Evolutionary conservation across 106 monocot species (phyloP).

Genomic region (Hemerocallis citrina): DNA sequence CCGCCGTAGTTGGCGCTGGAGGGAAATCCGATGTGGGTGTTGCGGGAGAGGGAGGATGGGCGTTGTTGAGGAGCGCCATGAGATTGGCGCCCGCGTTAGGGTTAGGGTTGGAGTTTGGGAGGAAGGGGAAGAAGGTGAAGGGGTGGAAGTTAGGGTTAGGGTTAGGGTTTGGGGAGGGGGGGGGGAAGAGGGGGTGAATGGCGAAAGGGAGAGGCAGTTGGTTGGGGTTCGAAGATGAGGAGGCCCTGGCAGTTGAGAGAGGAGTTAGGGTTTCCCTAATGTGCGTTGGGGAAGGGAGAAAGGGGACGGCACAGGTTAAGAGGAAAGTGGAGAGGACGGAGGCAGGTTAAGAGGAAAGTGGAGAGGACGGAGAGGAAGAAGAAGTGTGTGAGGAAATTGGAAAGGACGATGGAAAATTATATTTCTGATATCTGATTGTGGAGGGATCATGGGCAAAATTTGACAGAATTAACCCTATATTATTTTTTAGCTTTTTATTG

Average conservation of each 20-base stretch:
- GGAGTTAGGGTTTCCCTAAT: slow-evolving; percentile 18
- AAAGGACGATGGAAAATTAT: no score
- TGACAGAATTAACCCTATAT: no score
- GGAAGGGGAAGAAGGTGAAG: slow-evolving; percentile 2
- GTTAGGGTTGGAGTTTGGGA: slow-evolving; percentile 13
- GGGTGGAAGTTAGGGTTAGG: slow-evolving; percentile 13
- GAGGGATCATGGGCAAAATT: no score
- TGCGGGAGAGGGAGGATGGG: slow-evolving; percentile 17
- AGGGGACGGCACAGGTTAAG: no score
- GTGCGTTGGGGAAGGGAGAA: no score
- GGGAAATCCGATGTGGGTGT: slow-evolving; percentile 18
- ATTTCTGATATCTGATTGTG: no score
- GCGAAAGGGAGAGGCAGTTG: slow-evolving; percentile 18
- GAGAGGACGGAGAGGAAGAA: no score
- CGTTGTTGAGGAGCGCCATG: slow-evolving; percentile 71
- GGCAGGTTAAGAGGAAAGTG: no score
- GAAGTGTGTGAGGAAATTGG: no score
- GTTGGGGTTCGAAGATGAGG: slow-evolving; percentile 15
- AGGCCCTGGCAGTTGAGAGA: slow-evolving; percentile 5
- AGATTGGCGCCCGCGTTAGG: slow-evolving; percentile 56
- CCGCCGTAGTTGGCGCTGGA: slow-evolving; percentile 45
- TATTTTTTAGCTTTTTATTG: no score
- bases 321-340: no score
- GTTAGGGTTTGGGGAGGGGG: slow-evolving; percentile 9
- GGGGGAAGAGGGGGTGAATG: slow-evolving; percentile 17